Conservation (phyloP, 257 asterid genomes). For the Solanum chmielewskii region DNA sequence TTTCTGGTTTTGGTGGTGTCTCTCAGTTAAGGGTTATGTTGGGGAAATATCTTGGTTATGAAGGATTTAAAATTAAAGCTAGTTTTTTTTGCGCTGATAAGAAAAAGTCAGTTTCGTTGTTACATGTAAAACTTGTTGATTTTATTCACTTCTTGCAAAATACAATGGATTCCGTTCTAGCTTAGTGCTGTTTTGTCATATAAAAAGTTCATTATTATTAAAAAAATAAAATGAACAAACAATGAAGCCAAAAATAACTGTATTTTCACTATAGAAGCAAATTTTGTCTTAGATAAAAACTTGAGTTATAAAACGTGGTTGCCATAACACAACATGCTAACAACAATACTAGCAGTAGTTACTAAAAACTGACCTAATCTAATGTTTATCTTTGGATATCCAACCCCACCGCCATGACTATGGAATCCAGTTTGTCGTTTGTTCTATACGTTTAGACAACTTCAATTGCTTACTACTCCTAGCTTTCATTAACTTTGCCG, state of each 20-base stretch:
- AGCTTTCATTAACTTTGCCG: conserved; percentile 52
- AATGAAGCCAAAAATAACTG: background rate
- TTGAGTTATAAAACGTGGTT: background rate
- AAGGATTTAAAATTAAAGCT: background rate
- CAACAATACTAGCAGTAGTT: background rate
- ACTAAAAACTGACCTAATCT: background rate
- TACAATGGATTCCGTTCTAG: background rate
- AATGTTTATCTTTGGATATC: background rate
- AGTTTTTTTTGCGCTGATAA: background rate
- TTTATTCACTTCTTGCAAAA: background rate
- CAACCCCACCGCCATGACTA: conserved; percentile 3
- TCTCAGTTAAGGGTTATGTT: background rate
- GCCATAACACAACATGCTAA: background rate
- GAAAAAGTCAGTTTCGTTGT: background rate
- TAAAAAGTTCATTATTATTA: background rate
- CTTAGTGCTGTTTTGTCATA: background rate
- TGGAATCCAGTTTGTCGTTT: conserved; percentile 24
- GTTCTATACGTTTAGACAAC: conserved; percentile 36
- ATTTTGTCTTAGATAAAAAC: background rate
- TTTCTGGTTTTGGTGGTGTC: background rate
- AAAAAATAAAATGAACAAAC: background rate
- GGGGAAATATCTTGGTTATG: background rate
- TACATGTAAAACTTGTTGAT: background rate
- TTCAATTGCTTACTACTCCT: conserved; percentile 49
- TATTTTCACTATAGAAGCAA: background rate